Evolutionary conservation across 805 yeast genomes (phyloP).

Genomic region (Blastobotrys attinorum): DNA sequence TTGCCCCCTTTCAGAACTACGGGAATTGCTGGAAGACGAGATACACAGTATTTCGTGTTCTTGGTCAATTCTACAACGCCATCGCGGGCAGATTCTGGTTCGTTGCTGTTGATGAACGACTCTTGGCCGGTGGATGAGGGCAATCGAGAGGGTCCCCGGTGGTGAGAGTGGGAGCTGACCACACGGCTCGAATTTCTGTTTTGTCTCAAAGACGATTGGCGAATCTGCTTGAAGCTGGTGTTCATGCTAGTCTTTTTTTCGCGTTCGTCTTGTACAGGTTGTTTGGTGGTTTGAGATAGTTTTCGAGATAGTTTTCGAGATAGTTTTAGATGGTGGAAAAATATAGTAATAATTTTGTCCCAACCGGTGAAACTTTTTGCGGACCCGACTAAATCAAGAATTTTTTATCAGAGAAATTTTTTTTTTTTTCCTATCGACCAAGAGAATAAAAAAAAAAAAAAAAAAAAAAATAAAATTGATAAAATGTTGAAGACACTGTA

Average conservation of each 20-base stretch:
- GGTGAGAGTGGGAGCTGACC: background rate
- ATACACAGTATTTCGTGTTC: conserved; percentile 50
- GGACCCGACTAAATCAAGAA: background rate
- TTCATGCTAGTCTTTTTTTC: background rate
- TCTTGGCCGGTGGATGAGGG: background rate
- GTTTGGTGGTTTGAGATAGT: no score
- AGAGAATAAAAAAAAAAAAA: no score
- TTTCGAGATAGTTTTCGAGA: no score
- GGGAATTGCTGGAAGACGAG: conserved; percentile 51
- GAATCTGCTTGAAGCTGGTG: conserved; percentile 5
- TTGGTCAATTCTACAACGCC: conserved; percentile 45
- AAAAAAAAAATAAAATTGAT: no score
- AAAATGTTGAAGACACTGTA: conserved; percentile 33
- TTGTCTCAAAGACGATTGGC: conserved; percentile 12
- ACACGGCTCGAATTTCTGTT: conserved; percentile 5
- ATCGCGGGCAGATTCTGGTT: conserved; percentile 8
- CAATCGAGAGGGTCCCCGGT: background rate
- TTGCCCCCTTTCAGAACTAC: conserved; percentile 25
- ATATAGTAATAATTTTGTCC: background rate
- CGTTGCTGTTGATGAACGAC: background rate
- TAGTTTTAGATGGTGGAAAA: no score
- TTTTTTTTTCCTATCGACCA: background rate
- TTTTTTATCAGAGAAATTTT: background rate
- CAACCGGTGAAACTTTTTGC: background rate
- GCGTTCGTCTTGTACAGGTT: background rate